Evolutionary conservation across 2,329 filamentous ascomycete genomes (phyloP), one percentile per base, ranked within the genome.

Genomic region (Ustilaginoidea virens): DNA sequence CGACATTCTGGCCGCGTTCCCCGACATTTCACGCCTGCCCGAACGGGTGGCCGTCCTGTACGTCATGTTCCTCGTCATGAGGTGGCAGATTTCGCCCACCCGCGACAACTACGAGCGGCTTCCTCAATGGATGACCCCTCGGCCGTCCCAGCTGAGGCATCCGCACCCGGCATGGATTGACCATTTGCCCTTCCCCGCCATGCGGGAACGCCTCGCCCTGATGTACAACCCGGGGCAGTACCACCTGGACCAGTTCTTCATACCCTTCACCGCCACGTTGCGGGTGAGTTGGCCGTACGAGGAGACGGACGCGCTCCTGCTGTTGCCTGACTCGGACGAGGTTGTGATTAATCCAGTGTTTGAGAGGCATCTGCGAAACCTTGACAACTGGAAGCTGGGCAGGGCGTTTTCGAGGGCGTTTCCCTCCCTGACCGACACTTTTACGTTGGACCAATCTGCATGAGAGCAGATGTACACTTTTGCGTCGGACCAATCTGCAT

Each of bases 261-360:
- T 87, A 12, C 79, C 80, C 0, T 92, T 75, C 49, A 90, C 80
- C 1, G 70, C 66, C 1, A 85, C 76, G 0, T 45, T 93, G 15
- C 73, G 66, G 16, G 51, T 93, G 11, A 90, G 86, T 40, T 94
- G 85, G 85, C 79, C 79, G 0, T 87, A 92, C 45, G 75, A 81
- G 32, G 65, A 73, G 1, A 71, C 69, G 0, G 76, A 85, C 40
- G 71, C 74, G 20, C 58, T 93, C 16, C 55, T 81, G 16, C 60
- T 66, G 30, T 60, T 66, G 16, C 60, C 65, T 0, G 63, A 61
- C 4, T 55, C 56, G 5, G 70, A 76, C 7, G 76, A 85, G 42
- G 60, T 83, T 34, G 63, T 80, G 37, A 82, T 93, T 37, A 92
- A 90, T 38, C 83, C 83, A 0, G 80, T 82, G 0, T 93, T 92